These are phyloP conservation scores for Avicennia marina DNA, from an alignment of 257 asterid species.

Conservation along the genomic window DNA sequence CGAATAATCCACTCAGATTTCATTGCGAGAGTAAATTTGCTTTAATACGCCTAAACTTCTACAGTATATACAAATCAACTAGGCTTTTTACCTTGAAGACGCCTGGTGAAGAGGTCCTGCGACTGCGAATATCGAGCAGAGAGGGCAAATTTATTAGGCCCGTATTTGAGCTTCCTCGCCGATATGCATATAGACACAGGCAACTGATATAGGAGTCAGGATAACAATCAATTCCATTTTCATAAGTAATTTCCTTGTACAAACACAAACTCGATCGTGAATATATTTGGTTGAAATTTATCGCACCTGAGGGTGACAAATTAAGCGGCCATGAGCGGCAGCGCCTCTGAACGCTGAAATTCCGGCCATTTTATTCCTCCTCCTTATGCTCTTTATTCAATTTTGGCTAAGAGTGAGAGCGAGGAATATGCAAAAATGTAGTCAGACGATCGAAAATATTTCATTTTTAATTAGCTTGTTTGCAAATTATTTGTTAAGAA, in stretches of 20 bases:
- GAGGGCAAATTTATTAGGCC: conserved; percentile 25
- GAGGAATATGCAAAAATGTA: too few species aligned
- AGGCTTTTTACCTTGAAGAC: conserved; percentile 64
- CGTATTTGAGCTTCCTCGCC: conserved; percentile 27
- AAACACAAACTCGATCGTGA: neutral
- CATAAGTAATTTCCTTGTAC: neutral
- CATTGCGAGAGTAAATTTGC: neutral
- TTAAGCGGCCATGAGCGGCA: conserved; percentile 36
- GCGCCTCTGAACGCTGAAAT: conserved; percentile 57
- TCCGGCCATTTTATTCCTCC: conserved; percentile 57
- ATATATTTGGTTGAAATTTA: neutral
- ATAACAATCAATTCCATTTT: neutral
- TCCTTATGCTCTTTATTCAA: too few species aligned
- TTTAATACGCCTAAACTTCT: too few species aligned
- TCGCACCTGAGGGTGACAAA: conserved; percentile 49
- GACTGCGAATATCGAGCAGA: conserved; percentile 72
- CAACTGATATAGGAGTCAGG: conserved; percentile 25
- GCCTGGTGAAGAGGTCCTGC: conserved; percentile 68
- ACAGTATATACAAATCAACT: neutral
- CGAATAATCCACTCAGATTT: too few species aligned
- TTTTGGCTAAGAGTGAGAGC: too few species aligned
- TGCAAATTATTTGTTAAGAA: too few species aligned
- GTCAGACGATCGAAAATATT: too few species aligned
- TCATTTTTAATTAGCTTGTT: too few species aligned
- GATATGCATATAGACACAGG: conserved; percentile 35